phyloP scores from a whole-genome alignment of 192 early-diverging fungal species.

The Polychytrium aggregatum region DNA sequence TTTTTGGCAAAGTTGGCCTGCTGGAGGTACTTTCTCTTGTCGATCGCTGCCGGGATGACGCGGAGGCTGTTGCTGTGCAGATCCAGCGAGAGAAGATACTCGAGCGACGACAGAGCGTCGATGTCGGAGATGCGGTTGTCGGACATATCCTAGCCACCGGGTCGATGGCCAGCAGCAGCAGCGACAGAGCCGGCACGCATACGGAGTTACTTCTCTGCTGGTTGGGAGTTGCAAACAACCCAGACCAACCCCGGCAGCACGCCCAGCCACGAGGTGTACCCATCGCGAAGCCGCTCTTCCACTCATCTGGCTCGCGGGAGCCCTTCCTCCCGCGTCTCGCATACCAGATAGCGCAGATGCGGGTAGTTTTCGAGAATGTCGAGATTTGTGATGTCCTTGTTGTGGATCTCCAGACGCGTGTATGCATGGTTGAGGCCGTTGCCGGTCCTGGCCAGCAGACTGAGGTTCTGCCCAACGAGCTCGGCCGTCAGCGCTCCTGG shows the following conservation, averaged over 20 bases:
- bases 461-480: too few species aligned
- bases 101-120: conserved; percentile 19
- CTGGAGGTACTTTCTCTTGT: conserved; percentile 36
- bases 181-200: neutral
- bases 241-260: too few species aligned
- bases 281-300: too few species aligned
- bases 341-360: conserved; percentile 37
- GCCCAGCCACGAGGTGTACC: too few species aligned
- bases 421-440: conserved; percentile 41
- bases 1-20: conserved; percentile 37
- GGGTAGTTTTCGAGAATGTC: conserved; percentile 27
- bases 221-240: too few species aligned
- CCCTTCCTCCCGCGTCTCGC: too few species aligned
- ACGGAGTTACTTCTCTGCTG: too few species aligned
- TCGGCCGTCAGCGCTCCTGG: too few species aligned
- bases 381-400: conserved; percentile 26
- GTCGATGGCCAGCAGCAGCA: neutral
- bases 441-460: conserved; percentile 37
- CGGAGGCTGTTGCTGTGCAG: conserved; percentile 28
- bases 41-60: conserved; percentile 23
- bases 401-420: conserved; percentile 35
- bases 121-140: conserved; percentile 30
- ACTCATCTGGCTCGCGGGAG: too few species aligned
- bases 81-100: conserved; percentile 34
- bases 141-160: conserved; percentile 36